Base-by-base conservation (phyloP, 805 yeast genomes). In the Sugiyamaella americana region DNA sequence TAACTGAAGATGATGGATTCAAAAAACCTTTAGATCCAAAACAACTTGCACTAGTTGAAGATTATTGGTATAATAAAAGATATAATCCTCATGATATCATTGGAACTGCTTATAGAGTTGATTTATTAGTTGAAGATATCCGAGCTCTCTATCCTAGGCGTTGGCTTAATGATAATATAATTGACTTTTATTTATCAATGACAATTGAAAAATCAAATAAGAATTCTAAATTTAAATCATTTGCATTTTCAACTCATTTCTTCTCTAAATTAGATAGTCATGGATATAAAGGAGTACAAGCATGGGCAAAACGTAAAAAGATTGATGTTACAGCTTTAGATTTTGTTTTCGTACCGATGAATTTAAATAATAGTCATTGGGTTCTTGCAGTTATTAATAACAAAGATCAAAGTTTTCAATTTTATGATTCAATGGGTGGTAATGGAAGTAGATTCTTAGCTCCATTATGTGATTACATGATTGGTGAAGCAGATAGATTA, bases 141-240 rank as follows among this genome's bases (percentile, higher is more conserved):
- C 71, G 73, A 39, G 87, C 96, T 0, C 68, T 93, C 29, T 66
- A 73, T 5, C 84, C 82, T 45, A 72, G 82, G 3, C 66, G 73
- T 35, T 93, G 98, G 98, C 72, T 93, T 24, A 93, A 93, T 61
- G 98, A 93, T 64, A 85, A 82, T 38, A 74, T 93, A 3, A 89
- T 93, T 49, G 98, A 93, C 59, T 82, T 80, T 56, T 91, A 83
- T 61, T 69, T 89, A 58, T 70, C 71, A 38, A 56, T 82, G 54
- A 66, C 82, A 4, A 69, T 77, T 2, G 71, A 72, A 3, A 60
- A 76, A 20, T 59, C 72, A 8, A 67, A 67, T 41, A 55, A 62
- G 2, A 51, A 68, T 19, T 66, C 49, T 2, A 55, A 67, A 21
- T 67, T 74, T 2, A 61, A 66, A 22, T 68, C 78, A 1, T 87